Evolutionary conservation across 371 early-diverging fungal species (phyloP).

Genomic region (Mortierella polycephala): DNA sequence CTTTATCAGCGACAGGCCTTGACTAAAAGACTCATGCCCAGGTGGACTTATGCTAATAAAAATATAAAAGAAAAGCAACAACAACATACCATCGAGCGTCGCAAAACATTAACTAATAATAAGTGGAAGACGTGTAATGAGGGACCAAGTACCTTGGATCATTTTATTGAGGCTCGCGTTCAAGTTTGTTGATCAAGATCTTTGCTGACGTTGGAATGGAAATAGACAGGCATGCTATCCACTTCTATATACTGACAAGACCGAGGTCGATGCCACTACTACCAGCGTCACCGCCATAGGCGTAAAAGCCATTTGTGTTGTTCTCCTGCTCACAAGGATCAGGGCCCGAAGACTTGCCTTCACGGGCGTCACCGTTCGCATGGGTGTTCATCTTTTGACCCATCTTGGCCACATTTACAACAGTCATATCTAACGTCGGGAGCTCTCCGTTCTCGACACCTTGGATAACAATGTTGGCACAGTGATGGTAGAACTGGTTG

Average conservation of each 20-base stretch:
- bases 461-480: slow-evolving; percentile 37
- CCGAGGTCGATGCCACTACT: slow-evolving; percentile 28
- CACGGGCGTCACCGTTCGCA: slow-evolving; percentile 26
- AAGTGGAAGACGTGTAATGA: too few species aligned
- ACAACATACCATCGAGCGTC: too few species aligned
- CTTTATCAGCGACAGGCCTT: too few species aligned
- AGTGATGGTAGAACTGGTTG: slow-evolving; percentile 52
- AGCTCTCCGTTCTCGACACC: slow-evolving; percentile 12
- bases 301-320: slow-evolving; percentile 30
- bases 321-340: slow-evolving; percentile 9
- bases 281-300: slow-evolving; percentile 17
- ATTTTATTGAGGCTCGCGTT: too few species aligned
- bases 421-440: slow-evolving; percentile 38
- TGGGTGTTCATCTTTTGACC: slow-evolving; percentile 10
- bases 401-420: slow-evolving; percentile 25
- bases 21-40: too few species aligned
- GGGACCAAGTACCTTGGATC: too few species aligned
- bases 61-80: too few species aligned
- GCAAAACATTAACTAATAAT: too few species aligned
- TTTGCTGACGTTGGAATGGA: too few species aligned
- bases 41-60: too few species aligned
- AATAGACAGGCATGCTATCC: neutral
- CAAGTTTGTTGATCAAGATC: too few species aligned
- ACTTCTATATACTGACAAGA: slow-evolving; percentile 2
- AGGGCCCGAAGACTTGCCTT: slow-evolving; percentile 18